Evolutionary conservation across 257 asterid species (phyloP), one percentile per base, ranked within the genome.

Genomic region (Agastache rugosa): DNA sequence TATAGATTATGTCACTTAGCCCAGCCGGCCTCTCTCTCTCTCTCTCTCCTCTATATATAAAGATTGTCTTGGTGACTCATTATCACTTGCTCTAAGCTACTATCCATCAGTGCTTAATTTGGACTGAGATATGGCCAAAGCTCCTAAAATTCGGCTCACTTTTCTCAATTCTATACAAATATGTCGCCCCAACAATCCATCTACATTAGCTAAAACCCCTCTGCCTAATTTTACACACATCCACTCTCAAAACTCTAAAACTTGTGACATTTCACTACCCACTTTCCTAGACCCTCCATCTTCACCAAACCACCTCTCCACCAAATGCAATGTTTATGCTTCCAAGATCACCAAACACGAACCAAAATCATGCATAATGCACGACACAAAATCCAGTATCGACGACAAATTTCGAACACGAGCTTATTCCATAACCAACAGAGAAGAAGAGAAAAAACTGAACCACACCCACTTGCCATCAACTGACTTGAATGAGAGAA

Each of bases 131-230:
- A 80, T 80, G 84, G 76, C 29, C 47, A 80, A 80, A 76, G 69
- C 16, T 53, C 78, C 47, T 6, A 80, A 80, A 72, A 66, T 76
- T 15, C 8, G 42, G 39, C 67, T 85, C 14, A 58, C 80, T 67
- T 72, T 85, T 53, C 81, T 82, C 8, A 72, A 37, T 8, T 82
- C 89, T 23, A 68, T 85, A 55, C 82, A 82, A 79, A 65, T 85
- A 6, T 84, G 88, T 63, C 85, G 86, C 6, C 79, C 81, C 20
- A 79, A 75, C 44, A 56, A 80, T 50, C 78, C 82, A 44, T 63
- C 79, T 66, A 44, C 79, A 4, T 42, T 78, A 74, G 84, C 85
- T 11, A 69, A 47, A 58, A 65, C 41, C 68, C 87, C 90, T 64
- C 16, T 69, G 19, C 79, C 85, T 20, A 19, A 27, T 53, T 53